These are phyloP conservation scores for Penicillium sp. DNA, from an alignment of 2,329 filamentous ascomycete species.

Conservation along the genomic window DNA sequence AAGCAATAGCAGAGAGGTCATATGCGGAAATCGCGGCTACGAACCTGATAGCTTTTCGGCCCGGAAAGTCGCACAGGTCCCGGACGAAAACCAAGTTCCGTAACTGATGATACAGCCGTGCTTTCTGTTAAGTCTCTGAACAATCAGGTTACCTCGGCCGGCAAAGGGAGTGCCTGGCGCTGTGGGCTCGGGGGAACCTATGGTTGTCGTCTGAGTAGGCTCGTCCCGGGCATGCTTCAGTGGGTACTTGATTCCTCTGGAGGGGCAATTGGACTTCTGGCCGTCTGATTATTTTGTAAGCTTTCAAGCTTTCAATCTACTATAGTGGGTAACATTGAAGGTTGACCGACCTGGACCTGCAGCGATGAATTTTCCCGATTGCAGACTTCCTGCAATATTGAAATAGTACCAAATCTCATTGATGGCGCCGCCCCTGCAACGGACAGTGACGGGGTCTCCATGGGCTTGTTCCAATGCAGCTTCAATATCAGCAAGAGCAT, in stretches of 20 bases:
- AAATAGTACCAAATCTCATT: slow-evolving; percentile 57
- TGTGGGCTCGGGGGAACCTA: slow-evolving; percentile 24
- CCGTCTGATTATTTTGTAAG: slow-evolving; percentile 37
- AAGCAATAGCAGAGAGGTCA: neutral
- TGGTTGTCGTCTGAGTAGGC: slow-evolving; percentile 32
- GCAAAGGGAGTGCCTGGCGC: slow-evolving; percentile 39
- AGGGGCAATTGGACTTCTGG: slow-evolving; percentile 55
- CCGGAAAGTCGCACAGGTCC: slow-evolving; percentile 56
- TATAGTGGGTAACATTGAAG: neutral
- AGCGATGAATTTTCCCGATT: slow-evolving; percentile 30
- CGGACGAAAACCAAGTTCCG: slow-evolving; percentile 59
- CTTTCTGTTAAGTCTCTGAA: slow-evolving; percentile 31
- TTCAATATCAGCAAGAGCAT: slow-evolving; percentile 52
- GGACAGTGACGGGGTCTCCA: slow-evolving; percentile 50
- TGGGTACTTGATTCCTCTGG: slow-evolving; percentile 54
- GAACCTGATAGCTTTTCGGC: slow-evolving; percentile 24
- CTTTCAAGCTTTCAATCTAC: too few species aligned
- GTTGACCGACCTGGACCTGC: slow-evolving; percentile 28
- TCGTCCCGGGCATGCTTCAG: slow-evolving; percentile 45
- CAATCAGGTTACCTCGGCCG: slow-evolving; percentile 55
- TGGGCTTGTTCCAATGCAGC: slow-evolving; percentile 47
- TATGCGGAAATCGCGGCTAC: slow-evolving; percentile 3
- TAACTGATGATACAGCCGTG: slow-evolving; percentile 58
- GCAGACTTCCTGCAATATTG: slow-evolving; percentile 46
- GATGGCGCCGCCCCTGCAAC: slow-evolving; percentile 45